A percentile compares a stretch with the other conserved stretches of the same genome.
Conservation (phyloP, 345 rosid genomes). For the Populus davidiana region DNA sequence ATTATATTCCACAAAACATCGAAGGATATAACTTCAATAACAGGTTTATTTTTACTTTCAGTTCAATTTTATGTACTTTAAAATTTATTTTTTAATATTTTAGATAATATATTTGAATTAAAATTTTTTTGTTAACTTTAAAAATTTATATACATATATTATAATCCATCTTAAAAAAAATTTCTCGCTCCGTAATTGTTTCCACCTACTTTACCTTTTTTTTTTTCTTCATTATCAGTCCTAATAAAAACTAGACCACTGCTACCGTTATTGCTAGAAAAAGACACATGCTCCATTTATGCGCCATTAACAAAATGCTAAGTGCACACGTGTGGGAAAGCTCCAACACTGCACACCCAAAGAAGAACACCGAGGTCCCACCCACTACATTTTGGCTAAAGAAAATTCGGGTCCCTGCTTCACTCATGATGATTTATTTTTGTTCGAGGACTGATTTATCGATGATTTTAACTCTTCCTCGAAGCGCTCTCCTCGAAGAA, state of each 20-base stretch:
- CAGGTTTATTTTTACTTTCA: no score
- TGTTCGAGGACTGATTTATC: background rate
- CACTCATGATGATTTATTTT: background rate
- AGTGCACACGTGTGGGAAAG: slow-evolving; percentile 18
- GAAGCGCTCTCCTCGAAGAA: background rate
- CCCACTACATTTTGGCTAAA: slow-evolving; percentile 10
- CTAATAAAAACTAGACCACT: slow-evolving; percentile 15
- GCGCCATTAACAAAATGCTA: slow-evolving; percentile 2
- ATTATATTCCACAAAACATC: no score
- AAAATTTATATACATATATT: no score
- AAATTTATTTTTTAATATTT: no score
- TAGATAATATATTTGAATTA: no score
- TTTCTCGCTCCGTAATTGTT: no score
- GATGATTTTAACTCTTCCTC: slow-evolving; percentile 5
- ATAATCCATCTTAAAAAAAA: no score
- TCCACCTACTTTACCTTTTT: slow-evolving; percentile 1
- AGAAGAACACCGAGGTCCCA: background rate
- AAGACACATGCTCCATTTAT: slow-evolving; percentile 13
- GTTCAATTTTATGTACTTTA: no score
- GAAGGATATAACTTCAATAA: no score
- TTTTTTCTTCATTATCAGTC: background rate
- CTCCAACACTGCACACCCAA: background rate
- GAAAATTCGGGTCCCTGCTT: background rate
- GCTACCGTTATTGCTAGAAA: slow-evolving; percentile 12
- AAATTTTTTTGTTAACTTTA: no score